Evolutionary conservation across 495 filamentous ascomycete species (phyloP).

Genomic region (Talaromyces nanjingensis): DNA sequence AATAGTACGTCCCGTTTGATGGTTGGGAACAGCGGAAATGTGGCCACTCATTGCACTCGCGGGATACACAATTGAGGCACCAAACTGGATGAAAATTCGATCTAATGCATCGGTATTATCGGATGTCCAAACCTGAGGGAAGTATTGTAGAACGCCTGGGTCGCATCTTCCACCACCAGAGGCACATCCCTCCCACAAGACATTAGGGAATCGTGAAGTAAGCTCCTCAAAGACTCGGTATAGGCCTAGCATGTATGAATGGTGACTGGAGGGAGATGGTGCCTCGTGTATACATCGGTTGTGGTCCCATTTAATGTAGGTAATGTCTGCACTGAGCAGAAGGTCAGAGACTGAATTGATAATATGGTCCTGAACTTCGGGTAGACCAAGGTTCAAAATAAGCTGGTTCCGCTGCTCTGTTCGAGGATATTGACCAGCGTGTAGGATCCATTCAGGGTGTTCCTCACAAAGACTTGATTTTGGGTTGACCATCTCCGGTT

Average conservation of each 20-base stretch:
- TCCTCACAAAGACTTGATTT: conserved; percentile 43
- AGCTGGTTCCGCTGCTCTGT: conserved; percentile 44
- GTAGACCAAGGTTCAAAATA: conserved; percentile 43
- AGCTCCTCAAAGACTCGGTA: conserved; percentile 48
- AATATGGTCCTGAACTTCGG: conserved; percentile 49
- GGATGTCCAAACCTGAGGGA: conserved; percentile 52
- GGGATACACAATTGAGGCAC: conserved; percentile 47
- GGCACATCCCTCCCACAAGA: conserved; percentile 52
- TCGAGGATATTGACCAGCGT: conserved; percentile 43
- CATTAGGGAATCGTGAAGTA: conserved; percentile 43
- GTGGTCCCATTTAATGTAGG: conserved; percentile 54
- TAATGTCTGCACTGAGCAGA: conserved; percentile 39
- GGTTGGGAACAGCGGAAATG: conserved; percentile 47
- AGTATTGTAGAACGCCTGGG: conserved; percentile 47
- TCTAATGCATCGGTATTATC: conserved; percentile 49
- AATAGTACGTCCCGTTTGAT: conserved; percentile 39
- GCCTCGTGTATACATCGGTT: conserved; percentile 49
- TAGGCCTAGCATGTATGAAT: conserved; percentile 48
- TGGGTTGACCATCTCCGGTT: conserved; percentile 54
- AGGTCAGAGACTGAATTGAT: conserved; percentile 39
- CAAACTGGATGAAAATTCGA: conserved; percentile 48
- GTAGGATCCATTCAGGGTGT: conserved; percentile 50
- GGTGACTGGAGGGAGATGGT: conserved; percentile 36
- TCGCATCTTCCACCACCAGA: conserved; percentile 51
- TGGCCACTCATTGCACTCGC: conserved; percentile 51